A percentile compares a stretch with the other conserved stretches of the same genome.
Evolutionary conservation across 257 asterid species (phyloP).

Genomic region (Ehretia macrophylla): DNA sequence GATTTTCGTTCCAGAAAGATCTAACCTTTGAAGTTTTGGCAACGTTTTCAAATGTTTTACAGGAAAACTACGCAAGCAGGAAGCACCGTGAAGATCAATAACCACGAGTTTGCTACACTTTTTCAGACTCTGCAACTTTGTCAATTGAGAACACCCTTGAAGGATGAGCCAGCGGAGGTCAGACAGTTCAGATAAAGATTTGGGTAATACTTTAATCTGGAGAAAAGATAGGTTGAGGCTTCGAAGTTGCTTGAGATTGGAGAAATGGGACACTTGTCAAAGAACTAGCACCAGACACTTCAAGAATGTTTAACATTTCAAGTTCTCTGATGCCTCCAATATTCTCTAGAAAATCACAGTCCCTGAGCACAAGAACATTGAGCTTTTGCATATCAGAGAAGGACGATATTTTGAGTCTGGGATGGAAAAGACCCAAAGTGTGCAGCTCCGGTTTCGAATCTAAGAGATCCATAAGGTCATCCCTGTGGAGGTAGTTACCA

Average conservation of each 20-base stretch:
- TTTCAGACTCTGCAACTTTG: slow-evolving; percentile 3
- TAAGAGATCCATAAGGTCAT: not conserved
- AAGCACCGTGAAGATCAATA: slow-evolving; percentile 19
- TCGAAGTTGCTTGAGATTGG: slow-evolving; percentile 1
- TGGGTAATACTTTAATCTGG: not conserved
- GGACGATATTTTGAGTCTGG: slow-evolving; percentile 1
- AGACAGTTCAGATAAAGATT: not conserved
- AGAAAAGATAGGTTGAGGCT: slow-evolving; percentile 8
- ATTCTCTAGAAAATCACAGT: slow-evolving; percentile 9
- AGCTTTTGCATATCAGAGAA: slow-evolving; percentile 3
- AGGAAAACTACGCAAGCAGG: slow-evolving; percentile 12
- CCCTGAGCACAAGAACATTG: slow-evolving; percentile 13
- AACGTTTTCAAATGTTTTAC: slow-evolving; percentile 9
- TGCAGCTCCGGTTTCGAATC: slow-evolving; percentile 1
- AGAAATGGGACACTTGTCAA: not conserved
- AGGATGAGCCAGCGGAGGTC: slow-evolving; percentile 12
- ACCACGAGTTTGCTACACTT: slow-evolving; percentile 1
- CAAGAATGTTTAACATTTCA: slow-evolving; percentile 9
- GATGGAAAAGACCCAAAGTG: slow-evolving; percentile 8
- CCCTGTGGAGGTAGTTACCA: slow-evolving; percentile 12
- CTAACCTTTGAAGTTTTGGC: slow-evolving; percentile 13
- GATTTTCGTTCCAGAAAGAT: slow-evolving; percentile 14
- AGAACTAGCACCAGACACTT: slow-evolving; percentile 12
- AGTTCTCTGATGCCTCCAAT: slow-evolving; percentile 3
- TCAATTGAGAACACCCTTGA: not conserved